These are phyloP conservation scores for Leucocoprinus leucothites DNA, from an alignment of 768 basidiomycete genomes.

Conservation along the genomic window DNA sequence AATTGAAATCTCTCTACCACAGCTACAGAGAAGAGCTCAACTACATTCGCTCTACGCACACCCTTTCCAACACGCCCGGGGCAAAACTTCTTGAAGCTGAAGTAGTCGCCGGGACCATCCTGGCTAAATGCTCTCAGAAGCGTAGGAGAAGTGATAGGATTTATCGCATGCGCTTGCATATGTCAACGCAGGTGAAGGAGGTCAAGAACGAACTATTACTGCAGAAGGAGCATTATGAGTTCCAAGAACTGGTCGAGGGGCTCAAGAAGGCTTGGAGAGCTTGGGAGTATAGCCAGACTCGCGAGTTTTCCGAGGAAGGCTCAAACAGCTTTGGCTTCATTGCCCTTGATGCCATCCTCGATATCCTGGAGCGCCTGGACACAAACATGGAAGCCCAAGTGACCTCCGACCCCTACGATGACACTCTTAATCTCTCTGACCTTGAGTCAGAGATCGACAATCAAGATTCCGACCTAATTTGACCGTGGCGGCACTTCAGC, in stretches of 20 bases:
- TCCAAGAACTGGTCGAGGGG: constrained; percentile 29
- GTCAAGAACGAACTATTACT: constrained; percentile 20
- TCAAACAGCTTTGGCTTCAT: constrained; percentile 68
- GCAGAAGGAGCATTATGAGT: constrained; percentile 27
- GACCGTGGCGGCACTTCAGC: not conserved
- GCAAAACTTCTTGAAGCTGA: constrained; percentile 67
- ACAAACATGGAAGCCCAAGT: not conserved
- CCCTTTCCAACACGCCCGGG: constrained; percentile 54
- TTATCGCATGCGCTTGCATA: constrained; percentile 61
- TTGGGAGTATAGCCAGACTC: constrained; percentile 50
- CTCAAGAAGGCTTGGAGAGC: constrained; percentile 60
- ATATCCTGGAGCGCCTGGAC: constrained; percentile 45
- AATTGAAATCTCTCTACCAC: constrained; percentile 39
- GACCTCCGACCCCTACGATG: not conserved
- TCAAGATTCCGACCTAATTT: not conserved
- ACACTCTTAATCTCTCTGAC: not conserved
- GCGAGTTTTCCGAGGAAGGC: constrained; percentile 37
- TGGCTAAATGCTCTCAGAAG: constrained; percentile 64
- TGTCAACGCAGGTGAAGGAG: constrained; percentile 47
- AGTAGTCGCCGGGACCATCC: constrained; percentile 69
- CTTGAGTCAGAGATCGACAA: constrained; percentile 1
- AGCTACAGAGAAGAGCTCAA: constrained; percentile 62
- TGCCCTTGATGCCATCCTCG: constrained; percentile 55
- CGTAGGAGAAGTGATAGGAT: constrained; percentile 57
- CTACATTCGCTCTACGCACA: constrained; percentile 70